phyloP scores from a whole-genome alignment of 495 filamentous ascomycete genomes.

The Penicillium fimorum region DNA sequence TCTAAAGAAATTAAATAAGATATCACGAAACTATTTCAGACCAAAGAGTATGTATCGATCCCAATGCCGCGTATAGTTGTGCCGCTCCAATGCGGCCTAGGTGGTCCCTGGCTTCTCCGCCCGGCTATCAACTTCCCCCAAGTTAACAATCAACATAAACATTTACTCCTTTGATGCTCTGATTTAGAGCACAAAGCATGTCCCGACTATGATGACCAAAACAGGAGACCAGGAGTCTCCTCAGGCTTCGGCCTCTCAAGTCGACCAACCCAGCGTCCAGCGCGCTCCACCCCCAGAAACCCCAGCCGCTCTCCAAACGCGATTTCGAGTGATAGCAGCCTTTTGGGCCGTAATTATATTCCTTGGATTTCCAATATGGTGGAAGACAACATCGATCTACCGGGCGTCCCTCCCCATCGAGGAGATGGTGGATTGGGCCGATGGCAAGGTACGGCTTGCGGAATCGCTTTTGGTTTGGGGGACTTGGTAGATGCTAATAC shows the following conservation, averaged over 20 bases:
- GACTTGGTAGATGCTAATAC: conserved; percentile 15
- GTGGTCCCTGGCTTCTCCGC: conserved; percentile 22
- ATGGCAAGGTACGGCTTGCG: conserved; percentile 68
- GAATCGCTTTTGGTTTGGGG: neutral
- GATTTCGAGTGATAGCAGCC: conserved; percentile 73
- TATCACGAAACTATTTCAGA: neutral
- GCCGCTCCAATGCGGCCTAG: conserved; percentile 9
- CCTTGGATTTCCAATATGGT: conserved; percentile 92
- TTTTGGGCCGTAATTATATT: conserved; percentile 88
- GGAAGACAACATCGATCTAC: conserved; percentile 93
- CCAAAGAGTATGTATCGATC: neutral
- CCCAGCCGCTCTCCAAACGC: conserved; percentile 61
- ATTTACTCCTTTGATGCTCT: conserved; percentile 11
- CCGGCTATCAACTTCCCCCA: conserved; percentile 17
- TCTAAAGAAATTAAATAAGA: neutral
- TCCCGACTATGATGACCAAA: conserved; percentile 39
- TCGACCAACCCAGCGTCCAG: conserved; percentile 27
- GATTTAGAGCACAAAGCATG: conserved; percentile 36
- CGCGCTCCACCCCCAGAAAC: conserved; percentile 71
- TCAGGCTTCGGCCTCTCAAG: conserved; percentile 17
- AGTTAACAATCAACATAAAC: conserved; percentile 10
- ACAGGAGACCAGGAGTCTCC: conserved; percentile 41
- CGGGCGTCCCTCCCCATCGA: conserved; percentile 78
- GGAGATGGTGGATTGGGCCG: conserved; percentile 89
- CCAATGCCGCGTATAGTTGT: neutral